Evolutionary conservation across 495 filamentous ascomycete genomes (phyloP), one percentile per base, ranked within the genome.

Genomic region (Penicillium nucicola): DNA sequence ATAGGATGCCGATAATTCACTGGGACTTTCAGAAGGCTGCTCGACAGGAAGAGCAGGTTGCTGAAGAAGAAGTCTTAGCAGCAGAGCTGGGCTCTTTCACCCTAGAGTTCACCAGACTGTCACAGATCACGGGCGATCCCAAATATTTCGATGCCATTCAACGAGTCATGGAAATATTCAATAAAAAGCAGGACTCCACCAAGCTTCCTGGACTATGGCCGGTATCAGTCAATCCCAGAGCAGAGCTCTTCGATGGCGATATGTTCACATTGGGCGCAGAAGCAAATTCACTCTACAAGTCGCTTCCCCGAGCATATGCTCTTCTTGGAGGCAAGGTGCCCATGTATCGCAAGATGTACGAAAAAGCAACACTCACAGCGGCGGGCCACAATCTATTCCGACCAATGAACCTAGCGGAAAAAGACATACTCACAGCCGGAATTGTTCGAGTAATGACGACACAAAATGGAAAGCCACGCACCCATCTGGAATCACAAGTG

Each of bases 61-160:
- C 65, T 14, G 58, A 60, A 12, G 53, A 59, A 20, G 40, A 36
- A 3, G 56, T 53, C 8, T 61, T 81, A 28, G 66, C 90, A 19
- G 88, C 91, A 1, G 92, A 96, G 64, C 66, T 96, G 34, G 90
- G 89, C 1, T 89, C 88, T 6, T 74, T 93, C 32, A 79, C 82
- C 25, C 77, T 97, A 65, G 92, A 97, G 64, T 95, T 96, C 61
- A 96, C 89, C 2, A 79, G 91, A 5, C 78, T 97, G 13, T 84
- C 92, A 1, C 92, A 96, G 67, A 72, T 96, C 25, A 96, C 91
- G 0, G 79, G 84, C 19, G 78, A 96, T 43, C 66, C 81, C 6
- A 88, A 82, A 56, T 97, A 92, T 66, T 96, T 89, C 53, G 91
- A 97, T 68, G 91, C 92, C 2, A 75, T 95, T 32, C 84, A 89